Conservation (phyloP, 306 rosid species). For the Acacia acuminata region DNA sequence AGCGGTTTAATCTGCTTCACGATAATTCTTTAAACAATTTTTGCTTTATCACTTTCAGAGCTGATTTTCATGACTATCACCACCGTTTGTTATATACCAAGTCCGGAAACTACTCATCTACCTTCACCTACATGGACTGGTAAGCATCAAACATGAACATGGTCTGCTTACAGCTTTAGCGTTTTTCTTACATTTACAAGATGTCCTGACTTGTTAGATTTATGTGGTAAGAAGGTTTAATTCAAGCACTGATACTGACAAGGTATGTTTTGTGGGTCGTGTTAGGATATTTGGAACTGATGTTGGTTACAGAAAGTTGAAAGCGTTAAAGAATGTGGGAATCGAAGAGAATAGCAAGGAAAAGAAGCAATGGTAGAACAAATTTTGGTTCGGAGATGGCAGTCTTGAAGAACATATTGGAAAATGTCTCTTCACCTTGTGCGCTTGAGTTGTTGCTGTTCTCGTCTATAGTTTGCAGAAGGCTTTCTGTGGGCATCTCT, state of each 20-base stretch:
- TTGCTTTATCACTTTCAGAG: slow-evolving; percentile 42
- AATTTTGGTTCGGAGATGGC: slow-evolving; percentile 16
- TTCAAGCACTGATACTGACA: not conserved
- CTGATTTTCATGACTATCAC: slow-evolving; percentile 88
- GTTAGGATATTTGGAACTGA: slow-evolving; percentile 76
- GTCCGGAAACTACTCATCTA: slow-evolving; percentile 88
- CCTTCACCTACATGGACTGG: slow-evolving; percentile 86
- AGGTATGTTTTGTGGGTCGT: not conserved
- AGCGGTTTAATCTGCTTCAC: not conserved
- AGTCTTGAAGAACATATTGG: slow-evolving; percentile 14
- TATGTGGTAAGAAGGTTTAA: not conserved
- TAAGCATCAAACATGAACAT: slow-evolving; percentile 24
- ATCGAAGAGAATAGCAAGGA: slow-evolving; percentile 42
- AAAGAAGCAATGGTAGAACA: slow-evolving; percentile 26
- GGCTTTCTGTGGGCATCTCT: slow-evolving; percentile 28
- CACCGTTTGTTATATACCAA: slow-evolving; percentile 82
- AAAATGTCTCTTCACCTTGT: slow-evolving; percentile 31
- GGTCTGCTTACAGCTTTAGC: slow-evolving; percentile 6
- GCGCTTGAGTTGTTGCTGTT: slow-evolving; percentile 26
- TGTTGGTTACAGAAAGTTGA: slow-evolving; percentile 70
- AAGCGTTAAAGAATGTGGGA: slow-evolving; percentile 47
- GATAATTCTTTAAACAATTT: slow-evolving; percentile 8
- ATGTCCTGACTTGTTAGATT: not conserved
- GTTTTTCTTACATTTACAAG: not conserved
- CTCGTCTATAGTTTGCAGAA: slow-evolving; percentile 33